These are phyloP conservation scores for Limonium bicolor DNA, from an alignment of 148 eudicot species.

Conservation along the genomic window DNA sequence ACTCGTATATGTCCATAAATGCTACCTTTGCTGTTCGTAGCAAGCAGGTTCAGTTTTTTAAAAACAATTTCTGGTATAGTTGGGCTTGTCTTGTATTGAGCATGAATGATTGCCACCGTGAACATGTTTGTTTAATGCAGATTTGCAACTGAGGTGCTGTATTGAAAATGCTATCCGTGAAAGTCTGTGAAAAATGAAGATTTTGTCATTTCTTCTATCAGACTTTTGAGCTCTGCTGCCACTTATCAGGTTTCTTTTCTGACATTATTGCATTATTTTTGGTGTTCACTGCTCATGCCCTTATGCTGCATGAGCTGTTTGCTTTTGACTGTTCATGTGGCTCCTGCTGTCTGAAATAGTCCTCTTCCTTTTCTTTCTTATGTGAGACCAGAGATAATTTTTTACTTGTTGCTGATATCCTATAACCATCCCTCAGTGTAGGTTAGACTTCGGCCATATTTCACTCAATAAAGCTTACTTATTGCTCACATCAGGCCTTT, in stretches of 20 bases:
- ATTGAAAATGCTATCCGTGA: slow-evolving; percentile 39
- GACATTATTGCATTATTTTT: too few species aligned
- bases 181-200: slow-evolving; percentile 47
- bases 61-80: not conserved
- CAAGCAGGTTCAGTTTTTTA: slow-evolving; percentile 45
- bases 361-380: too few species aligned
- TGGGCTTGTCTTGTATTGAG: slow-evolving; percentile 2
- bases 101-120: not conserved
- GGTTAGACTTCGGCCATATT: too few species aligned
- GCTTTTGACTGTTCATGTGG: too few species aligned
- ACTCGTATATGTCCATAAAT: slow-evolving; percentile 29
- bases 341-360: too few species aligned
- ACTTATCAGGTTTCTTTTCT: slow-evolving; percentile 50
- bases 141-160: slow-evolving; percentile 36
- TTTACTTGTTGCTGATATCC: too few species aligned
- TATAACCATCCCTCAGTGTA: too few species aligned
- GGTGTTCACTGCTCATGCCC: too few species aligned
- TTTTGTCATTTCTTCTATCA: slow-evolving; percentile 44
- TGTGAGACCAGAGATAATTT: too few species aligned
- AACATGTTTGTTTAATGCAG: slow-evolving; percentile 24
- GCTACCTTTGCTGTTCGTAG: slow-evolving; percentile 52
- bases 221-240: slow-evolving; percentile 68
- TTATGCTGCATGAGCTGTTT: too few species aligned
- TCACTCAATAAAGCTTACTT: too few species aligned
- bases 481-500: too few species aligned